Base-by-base conservation (phyloP, 202 grass and related monocot genomes). In the Panicum virgatum region DNA sequence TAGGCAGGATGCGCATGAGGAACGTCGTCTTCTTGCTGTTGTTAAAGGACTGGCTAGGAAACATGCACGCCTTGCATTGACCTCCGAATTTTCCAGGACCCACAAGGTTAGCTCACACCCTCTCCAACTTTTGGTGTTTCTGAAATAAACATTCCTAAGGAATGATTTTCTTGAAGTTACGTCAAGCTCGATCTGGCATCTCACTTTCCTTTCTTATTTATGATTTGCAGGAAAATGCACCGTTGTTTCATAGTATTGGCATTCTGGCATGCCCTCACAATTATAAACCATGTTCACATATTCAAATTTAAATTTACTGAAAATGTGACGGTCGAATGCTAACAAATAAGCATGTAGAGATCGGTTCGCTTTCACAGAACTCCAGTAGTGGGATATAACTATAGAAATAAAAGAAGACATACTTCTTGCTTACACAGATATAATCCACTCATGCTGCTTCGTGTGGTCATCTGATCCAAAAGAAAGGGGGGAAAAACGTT, bases 1-100 rank as follows among this genome's bases (percentile, higher is more conserved):
- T 79, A 79, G 68, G 68, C 30, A 73, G 30, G 86, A 88, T 53
- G 68, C 29, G 60, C 10, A 67, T n/a, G 75, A 88, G 80, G 86
- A 88, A 61, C 29, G 20, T 37, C 74, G 75, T 51, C 67, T 88
- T 54, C 75, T 88, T 52, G 50, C 2, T 79, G 75, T 42, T 60
- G 32, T 84, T 79, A 34, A 67, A 79, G 43, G 18, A 74, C 40
- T 88, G 75, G 68, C 67, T 67, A 52, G 0, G 18, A 59, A 42
- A 66, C 30, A 73, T 83, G 16, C 3, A 14, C 2, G 2, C 62
- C 59, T 88, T 78, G 47, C n/a, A n/a, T 83, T 57, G 80, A 25
- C 16, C 59, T 66, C 66, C 12, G 5, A 66, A 15, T 79, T 83
- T 73, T 51, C 30, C 50, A 59, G 30, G 32, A 73, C 48, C n/a